Evolutionary conservation across 805 yeast species (phyloP).

Genomic region (Wickerhamomyces silvicola): DNA sequence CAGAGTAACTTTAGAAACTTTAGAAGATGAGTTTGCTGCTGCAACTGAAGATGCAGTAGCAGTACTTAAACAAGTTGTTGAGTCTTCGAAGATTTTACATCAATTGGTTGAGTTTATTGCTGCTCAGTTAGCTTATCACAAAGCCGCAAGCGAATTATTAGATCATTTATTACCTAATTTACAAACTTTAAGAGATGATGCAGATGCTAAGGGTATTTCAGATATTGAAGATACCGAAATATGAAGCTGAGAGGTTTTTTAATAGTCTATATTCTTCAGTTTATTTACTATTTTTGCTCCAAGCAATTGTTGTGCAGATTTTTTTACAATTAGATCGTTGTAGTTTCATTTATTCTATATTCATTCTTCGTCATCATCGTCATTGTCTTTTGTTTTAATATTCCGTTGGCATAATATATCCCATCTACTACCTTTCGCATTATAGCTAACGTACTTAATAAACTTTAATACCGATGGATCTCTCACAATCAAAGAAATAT

Average conservation of each 20-base stretch:
- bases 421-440: constrained; percentile 91
- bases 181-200: constrained; percentile 53
- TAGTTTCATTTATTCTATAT: not conserved
- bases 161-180: constrained; percentile 58
- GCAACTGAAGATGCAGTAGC: constrained; percentile 84
- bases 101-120: constrained; percentile 61
- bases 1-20: constrained; percentile 70
- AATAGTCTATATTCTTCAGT: constrained; percentile 1
- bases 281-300: constrained; percentile 6
- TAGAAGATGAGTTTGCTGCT: constrained; percentile 86
- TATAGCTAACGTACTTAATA: constrained; percentile 83
- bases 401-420: constrained; percentile 81
- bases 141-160: constrained; percentile 63
- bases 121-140: constrained; percentile 79
- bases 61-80: constrained; percentile 74
- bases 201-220: constrained; percentile 20
- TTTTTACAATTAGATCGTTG: not conserved
- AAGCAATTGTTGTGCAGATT: constrained; percentile 1
- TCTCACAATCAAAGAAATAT: constrained; percentile 66
- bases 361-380: constrained; percentile 26
- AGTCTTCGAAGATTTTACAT: constrained; percentile 60
- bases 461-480: constrained; percentile 87
- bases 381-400: constrained; percentile 44
- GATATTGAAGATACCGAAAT: constrained; percentile 22
- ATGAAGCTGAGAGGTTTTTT: constrained; percentile 1